Evolutionary conservation across 2,329 filamentous ascomycete genomes (phyloP).

Genomic region (Xylaria sp.): DNA sequence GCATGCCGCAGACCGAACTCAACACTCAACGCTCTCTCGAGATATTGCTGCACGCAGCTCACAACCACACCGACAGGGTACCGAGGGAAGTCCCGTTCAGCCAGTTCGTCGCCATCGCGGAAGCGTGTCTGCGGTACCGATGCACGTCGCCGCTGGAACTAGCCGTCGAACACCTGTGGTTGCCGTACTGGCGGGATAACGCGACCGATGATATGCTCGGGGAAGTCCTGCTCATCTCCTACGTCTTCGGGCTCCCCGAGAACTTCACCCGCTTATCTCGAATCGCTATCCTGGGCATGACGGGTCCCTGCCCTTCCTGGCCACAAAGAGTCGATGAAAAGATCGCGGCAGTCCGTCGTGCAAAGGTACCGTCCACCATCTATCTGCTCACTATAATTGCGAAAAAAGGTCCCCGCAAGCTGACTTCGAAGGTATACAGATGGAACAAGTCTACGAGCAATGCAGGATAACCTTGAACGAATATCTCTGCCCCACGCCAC

Average conservation of each 20-base stretch:
- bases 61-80: constrained; percentile 58
- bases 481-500: constrained; percentile 51
- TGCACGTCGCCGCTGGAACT: constrained; percentile 63
- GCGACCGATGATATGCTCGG: constrained; percentile 60
- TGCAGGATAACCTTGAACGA: constrained; percentile 58
- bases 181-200: constrained; percentile 57
- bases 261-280: constrained; percentile 63
- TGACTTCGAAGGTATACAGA: constrained; percentile 22
- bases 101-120: constrained; percentile 62
- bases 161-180: constrained; percentile 61
- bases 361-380: constrained; percentile 53
- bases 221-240: constrained; percentile 62
- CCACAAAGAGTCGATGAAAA: constrained; percentile 59
- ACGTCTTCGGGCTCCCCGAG: constrained; percentile 60
- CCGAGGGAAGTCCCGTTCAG: constrained; percentile 59
- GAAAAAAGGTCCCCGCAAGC: not conserved
- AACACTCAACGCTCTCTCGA: constrained; percentile 56
- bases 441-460: constrained; percentile 59
- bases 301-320: constrained; percentile 58
- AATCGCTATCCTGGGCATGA: constrained; percentile 58
- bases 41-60: constrained; percentile 62
- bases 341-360: constrained; percentile 59
- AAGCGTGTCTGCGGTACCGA: constrained; percentile 61
- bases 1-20: constrained; percentile 63
- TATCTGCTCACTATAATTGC: not conserved